A percentile compares a stretch with the other conserved stretches of the same genome.
Evolutionary conservation across 2,329 filamentous ascomycete species (phyloP).

Genomic region (Trichoderma sp.): DNA sequence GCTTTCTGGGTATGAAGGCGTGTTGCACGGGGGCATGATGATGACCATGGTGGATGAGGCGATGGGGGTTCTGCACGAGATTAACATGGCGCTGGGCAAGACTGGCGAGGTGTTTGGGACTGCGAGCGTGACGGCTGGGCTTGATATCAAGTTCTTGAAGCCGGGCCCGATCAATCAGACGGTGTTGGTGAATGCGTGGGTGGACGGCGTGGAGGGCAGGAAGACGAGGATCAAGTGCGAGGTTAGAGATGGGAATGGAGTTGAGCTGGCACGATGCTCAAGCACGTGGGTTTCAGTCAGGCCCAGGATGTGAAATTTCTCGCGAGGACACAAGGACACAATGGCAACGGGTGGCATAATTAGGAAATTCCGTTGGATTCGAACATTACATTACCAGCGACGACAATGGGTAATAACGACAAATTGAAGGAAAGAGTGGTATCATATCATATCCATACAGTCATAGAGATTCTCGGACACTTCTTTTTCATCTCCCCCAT

Average conservation of each 20-base stretch:
- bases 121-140: constrained; percentile 37
- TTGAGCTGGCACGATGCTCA: constrained; percentile 33
- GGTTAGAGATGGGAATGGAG: constrained; percentile 34
- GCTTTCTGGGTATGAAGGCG: constrained; percentile 35
- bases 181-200: constrained; percentile 35
- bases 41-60: constrained; percentile 41
- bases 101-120: constrained; percentile 31
- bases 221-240: constrained; percentile 37
- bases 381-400: neutral
- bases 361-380: neutral
- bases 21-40: constrained; percentile 41
- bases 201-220: constrained; percentile 37
- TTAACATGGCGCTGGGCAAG: constrained; percentile 39
- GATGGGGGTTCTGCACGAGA: constrained; percentile 39
- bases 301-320: constrained; percentile 31
- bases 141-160: constrained; percentile 39
- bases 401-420: neutral
- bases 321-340: neutral
- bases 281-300: constrained; percentile 39
- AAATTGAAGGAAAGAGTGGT: constrained; percentile 14
- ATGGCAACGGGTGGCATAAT: neutral
- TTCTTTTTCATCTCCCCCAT: neutral
- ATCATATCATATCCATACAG: constrained; percentile 21
- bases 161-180: constrained; percentile 35
- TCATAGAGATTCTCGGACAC: neutral